Percentiles rank a stretch among this genome's conserved stretches.
Conservation (phyloP, 768 basidiomycete species). For the Russula olivacea region DNA sequence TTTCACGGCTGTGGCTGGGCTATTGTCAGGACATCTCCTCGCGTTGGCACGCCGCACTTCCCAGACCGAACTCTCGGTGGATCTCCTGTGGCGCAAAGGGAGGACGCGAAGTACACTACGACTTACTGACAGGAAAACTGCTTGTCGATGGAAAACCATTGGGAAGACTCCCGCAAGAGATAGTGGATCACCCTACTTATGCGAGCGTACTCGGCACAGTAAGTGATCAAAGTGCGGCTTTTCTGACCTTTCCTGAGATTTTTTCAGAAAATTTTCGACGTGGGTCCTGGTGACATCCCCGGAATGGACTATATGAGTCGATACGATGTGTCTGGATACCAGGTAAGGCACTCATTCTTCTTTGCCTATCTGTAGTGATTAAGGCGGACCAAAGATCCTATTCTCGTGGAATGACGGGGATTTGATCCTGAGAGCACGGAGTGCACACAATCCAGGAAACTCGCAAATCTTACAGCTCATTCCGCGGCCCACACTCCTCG, state of each 20-base stretch:
- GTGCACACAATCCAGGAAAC: neutral
- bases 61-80: slow-evolving; percentile 2
- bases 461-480: slow-evolving; percentile 29
- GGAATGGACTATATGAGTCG: slow-evolving; percentile 18
- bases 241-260: neutral
- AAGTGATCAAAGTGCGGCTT: neutral
- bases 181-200: slow-evolving; percentile 34
- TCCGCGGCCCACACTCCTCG: slow-evolving; percentile 29
- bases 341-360: neutral
- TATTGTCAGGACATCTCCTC: neutral
- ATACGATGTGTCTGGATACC: neutral
- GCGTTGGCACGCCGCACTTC: neutral
- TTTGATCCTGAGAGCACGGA: neutral
- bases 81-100: neutral
- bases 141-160: slow-evolving; percentile 39
- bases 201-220: slow-evolving; percentile 34
- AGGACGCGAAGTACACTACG: slow-evolving; percentile 31
- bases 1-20: neutral
- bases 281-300: slow-evolving; percentile 1
- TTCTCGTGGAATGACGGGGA: neutral
- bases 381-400: neutral
- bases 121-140: slow-evolving; percentile 39
- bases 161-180: slow-evolving; percentile 35
- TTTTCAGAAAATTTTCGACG: slow-evolving; percentile 8
- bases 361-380: neutral